Evolutionary conservation across 345 rosid genomes (phyloP).

Genomic region (Melaleuca quinquenervia): DNA sequence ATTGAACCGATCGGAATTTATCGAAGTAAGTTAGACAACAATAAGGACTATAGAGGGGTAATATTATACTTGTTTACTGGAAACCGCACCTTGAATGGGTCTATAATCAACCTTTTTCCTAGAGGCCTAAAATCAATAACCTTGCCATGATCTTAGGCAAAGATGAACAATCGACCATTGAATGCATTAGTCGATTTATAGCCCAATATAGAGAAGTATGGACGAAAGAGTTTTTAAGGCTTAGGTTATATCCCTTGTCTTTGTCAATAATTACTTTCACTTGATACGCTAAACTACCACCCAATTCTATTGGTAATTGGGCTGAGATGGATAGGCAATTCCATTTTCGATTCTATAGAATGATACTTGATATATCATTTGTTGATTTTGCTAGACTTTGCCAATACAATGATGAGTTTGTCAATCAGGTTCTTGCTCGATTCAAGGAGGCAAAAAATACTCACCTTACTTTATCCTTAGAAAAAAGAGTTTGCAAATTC

Average conservation of each 20-base stretch:
- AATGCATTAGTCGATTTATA: background rate
- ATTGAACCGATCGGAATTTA: background rate
- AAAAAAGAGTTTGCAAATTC: background rate
- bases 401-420: background rate
- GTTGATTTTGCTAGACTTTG: background rate
- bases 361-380: background rate
- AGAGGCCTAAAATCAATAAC: background rate
- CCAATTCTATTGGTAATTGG: background rate
- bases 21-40: background rate
- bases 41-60: background rate
- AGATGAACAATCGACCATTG: background rate
- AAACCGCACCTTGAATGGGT: background rate
- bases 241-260: background rate
- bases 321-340: background rate
- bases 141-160: background rate
- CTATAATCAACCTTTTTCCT: background rate
- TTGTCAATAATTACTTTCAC: background rate
- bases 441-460: background rate
- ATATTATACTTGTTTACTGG: background rate
- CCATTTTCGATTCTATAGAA: background rate
- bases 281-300: background rate
- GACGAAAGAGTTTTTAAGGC: background rate
- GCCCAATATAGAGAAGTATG: background rate
- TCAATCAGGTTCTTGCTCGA: fast-evolving
- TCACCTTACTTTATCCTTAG: background rate